Base-by-base conservation (phyloP, 2,329 filamentous ascomycete genomes). In the Leptoxyphium fumago region DNA sequence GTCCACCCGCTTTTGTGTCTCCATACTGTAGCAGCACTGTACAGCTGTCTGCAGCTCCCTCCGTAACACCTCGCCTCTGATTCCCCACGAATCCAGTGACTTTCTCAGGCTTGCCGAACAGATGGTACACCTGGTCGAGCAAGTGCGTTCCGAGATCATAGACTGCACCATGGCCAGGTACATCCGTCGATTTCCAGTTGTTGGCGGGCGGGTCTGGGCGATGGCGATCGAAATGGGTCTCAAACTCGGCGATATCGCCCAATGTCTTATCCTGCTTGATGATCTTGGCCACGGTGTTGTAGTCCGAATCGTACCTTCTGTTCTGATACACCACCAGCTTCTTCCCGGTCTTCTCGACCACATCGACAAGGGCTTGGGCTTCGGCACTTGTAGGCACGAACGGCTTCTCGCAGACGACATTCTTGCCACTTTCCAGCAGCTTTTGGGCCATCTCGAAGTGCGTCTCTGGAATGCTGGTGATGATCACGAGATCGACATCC, bases 341-440 rank as follows among this genome's bases (percentile, higher is more conserved):
- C 51, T 61, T 65, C 14, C 59, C 62, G 13, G 53, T 64, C 47
- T 57, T 55, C 48, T 59, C 52, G 1, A 64, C 61, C 42, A 65
- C 56, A 28, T 57, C 57, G 39, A 60, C 71, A 6, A 89, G 73
- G 51, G 75, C 64, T 29, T 75, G 70, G 10, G 83, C 83, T 63
- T 88, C 78, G 46, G 74, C 68, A 1, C 74, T 68, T 1, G 78
- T 82, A 15, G 83, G 80, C 10, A 84, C 82, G 59, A 89, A 89
- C 2, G 84, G 84, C 68, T 89, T 89, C 67, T 89, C 84, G 41
- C 82, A 80, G 43, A 89, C 69, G 21, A 88, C 80, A 61, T 89
- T 80, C 67, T 88, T 88, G 53, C 80, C 79, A 9, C 73, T 68
- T 57, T 80, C 70, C 40, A 89, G 69, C 0, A 80, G 78, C 42